These are phyloP conservation scores for Zizania latifolia DNA, from an alignment of 176 grass and related monocot species.

Conservation along the genomic window DNA sequence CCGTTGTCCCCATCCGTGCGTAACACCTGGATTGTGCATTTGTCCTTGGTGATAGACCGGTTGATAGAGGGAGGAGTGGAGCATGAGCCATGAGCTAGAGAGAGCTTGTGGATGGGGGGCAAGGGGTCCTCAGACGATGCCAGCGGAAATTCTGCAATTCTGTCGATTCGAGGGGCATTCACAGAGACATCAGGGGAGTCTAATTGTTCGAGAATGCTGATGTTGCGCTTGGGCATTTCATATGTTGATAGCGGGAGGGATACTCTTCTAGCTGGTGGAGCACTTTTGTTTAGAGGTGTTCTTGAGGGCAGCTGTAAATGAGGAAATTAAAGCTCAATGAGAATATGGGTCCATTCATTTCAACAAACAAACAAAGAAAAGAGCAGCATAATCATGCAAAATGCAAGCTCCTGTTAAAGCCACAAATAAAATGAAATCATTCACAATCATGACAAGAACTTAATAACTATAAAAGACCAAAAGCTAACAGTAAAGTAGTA, in stretches of 20 bases:
- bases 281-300: slow-evolving; percentile 27
- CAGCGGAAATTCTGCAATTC: slow-evolving; percentile 84
- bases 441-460: not conserved
- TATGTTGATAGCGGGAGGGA: slow-evolving; percentile 62
- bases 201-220: slow-evolving; percentile 43
- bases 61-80: slow-evolving; percentile 54
- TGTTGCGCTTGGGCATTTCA: slow-evolving; percentile 33
- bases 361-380: not conserved
- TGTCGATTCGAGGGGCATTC: slow-evolving; percentile 80
- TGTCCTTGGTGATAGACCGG: slow-evolving; percentile 91
- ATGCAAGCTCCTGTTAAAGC: not conserved
- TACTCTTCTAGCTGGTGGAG: slow-evolving; percentile 32
- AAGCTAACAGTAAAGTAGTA: not conserved
- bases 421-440: not conserved
- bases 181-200: slow-evolving; percentile 73
- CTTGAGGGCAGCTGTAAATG: slow-evolving; percentile 18
- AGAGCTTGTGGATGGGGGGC: slow-evolving; percentile 26
- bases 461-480: not conserved
- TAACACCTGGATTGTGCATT: slow-evolving; percentile 73
- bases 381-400: slow-evolving; percentile 4
- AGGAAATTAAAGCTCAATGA: not conserved
- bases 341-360: not conserved
- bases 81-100: slow-evolving; percentile 33
- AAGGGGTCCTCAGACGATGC: slow-evolving; percentile 56
- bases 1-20: slow-evolving; percentile 42